phyloP scores from a whole-genome alignment of 176 grass and related monocot species.

The Musa beccarii region DNA sequence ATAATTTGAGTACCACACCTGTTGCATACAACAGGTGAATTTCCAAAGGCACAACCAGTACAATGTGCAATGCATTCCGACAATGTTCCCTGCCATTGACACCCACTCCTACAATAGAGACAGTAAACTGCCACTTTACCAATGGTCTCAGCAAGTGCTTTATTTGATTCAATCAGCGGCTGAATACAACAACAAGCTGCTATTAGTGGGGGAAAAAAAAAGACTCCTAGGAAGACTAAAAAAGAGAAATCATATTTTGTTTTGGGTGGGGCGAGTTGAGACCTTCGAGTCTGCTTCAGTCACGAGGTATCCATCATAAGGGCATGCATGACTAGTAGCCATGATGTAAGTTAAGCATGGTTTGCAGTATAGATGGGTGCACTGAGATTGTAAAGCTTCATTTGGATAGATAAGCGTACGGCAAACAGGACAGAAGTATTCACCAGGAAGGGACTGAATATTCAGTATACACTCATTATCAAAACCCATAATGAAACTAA shows the following conservation, averaged over 20 bases:
- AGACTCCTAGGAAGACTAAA: not conserved
- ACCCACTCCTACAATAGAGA: constrained; percentile 75
- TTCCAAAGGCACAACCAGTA: constrained; percentile 54
- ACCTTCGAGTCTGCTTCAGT: constrained; percentile 96
- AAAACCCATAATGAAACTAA: constrained; percentile 55
- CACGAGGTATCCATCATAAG: constrained; percentile 97
- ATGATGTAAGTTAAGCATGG: constrained; percentile 80
- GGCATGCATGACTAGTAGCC: constrained; percentile 87
- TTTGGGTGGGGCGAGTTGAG: constrained; percentile 1
- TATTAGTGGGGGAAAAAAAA: not conserved
- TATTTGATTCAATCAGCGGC: constrained; percentile 73
- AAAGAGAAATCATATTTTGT: not conserved
- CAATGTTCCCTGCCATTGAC: constrained; percentile 75
- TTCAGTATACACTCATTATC: constrained; percentile 90
- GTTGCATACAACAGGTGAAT: constrained; percentile 83
- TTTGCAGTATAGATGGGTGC: constrained; percentile 99
- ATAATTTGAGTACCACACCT: constrained; percentile 80
- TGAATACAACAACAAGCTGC: constrained; percentile 30
- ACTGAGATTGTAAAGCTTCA: constrained; percentile 79
- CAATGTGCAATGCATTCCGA: constrained; percentile 67
- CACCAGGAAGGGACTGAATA: constrained; percentile 89
- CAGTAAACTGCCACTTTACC: constrained; percentile 71
- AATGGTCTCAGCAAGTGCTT: constrained; percentile 59
- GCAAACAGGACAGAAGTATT: constrained; percentile 99
- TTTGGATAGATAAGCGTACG: constrained; percentile 82